A percentile compares a stretch with the other conserved stretches of the same genome.
phyloP scores from a whole-genome alignment of 139 green algal genomes.

The Ulvella scutata region DNA sequence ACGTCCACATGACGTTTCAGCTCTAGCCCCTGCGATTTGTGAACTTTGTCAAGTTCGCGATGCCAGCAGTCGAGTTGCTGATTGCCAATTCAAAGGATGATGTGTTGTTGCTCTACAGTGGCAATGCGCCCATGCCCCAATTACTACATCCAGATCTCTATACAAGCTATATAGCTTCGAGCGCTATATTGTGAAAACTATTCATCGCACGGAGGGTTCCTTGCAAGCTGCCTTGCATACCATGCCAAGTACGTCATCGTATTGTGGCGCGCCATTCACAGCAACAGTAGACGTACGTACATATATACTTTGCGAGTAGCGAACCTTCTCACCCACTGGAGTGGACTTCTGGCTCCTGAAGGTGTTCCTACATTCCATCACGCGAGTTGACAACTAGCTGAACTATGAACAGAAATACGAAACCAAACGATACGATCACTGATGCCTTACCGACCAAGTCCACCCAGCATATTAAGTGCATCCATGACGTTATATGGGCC shows the following conservation, averaged over 20 bases:
- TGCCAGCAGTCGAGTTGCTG: too few species aligned
- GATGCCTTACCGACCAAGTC: neutral
- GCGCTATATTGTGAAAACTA: neutral
- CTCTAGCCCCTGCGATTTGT: slow-evolving; percentile 42
- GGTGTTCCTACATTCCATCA: neutral
- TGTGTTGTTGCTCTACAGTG: neutral
- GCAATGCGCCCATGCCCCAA: neutral
- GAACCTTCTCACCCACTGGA: too few species aligned
- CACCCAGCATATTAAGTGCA: neutral
- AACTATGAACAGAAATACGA: too few species aligned
- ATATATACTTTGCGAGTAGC: too few species aligned
- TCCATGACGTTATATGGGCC: neutral
- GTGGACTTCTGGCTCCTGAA: neutral
- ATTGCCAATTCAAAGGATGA: neutral
- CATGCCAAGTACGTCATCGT: too few species aligned
- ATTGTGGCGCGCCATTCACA: too few species aligned
- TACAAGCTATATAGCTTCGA: neutral
- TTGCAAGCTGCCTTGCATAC: too few species aligned
- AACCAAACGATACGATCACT: too few species aligned
- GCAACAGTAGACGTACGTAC: too few species aligned
- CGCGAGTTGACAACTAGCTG: neutral
- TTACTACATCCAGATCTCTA: neutral
- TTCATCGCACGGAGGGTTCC: too few species aligned
- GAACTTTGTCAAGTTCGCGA: neutral
- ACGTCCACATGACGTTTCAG: slow-evolving; percentile 84